phyloP scores from a whole-genome alignment of 805 yeast genomes.

The Saturnispora diversa region DNA sequence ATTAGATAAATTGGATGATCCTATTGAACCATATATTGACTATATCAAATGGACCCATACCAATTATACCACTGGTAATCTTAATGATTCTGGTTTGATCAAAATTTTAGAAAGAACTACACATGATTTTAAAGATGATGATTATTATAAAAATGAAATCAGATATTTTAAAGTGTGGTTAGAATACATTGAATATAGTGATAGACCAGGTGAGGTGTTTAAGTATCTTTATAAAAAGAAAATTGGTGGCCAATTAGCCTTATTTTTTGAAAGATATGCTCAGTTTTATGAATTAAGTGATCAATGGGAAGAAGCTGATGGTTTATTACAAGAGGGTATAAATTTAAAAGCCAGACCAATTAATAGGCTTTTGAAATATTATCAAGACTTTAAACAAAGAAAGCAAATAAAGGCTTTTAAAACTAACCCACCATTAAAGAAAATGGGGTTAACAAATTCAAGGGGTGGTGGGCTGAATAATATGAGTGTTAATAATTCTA shows the following conservation, averaged over 20 bases:
- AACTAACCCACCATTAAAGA: background rate
- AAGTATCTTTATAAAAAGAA: slow-evolving; percentile 60
- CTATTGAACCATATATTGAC: slow-evolving; percentile 65
- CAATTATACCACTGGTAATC: slow-evolving; percentile 52
- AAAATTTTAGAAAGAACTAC: slow-evolving; percentile 65
- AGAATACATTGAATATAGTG: slow-evolving; percentile 59
- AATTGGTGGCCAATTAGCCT: slow-evolving; percentile 60
- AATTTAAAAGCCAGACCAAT: slow-evolving; percentile 58
- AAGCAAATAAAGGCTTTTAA: slow-evolving; percentile 18
- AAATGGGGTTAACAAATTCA: slow-evolving; percentile 15
- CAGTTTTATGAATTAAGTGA: slow-evolving; percentile 45
- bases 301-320: slow-evolving; percentile 46
- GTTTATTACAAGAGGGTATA: slow-evolving; percentile 53
- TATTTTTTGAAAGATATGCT: slow-evolving; percentile 77
- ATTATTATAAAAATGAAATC: slow-evolving; percentile 72
- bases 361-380: slow-evolving; percentile 35
- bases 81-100: slow-evolving; percentile 58
- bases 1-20: slow-evolving; percentile 70
- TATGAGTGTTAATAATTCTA: slow-evolving; percentile 11
- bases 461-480: slow-evolving; percentile 21
- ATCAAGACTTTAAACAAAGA: slow-evolving; percentile 38
- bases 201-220: slow-evolving; percentile 63
- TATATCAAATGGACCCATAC: slow-evolving; percentile 68
- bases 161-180: slow-evolving; percentile 78
- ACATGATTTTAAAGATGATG: slow-evolving; percentile 52